Conservation (phyloP, 176 grass and related monocot species). For the Poa pratensis region DNA sequence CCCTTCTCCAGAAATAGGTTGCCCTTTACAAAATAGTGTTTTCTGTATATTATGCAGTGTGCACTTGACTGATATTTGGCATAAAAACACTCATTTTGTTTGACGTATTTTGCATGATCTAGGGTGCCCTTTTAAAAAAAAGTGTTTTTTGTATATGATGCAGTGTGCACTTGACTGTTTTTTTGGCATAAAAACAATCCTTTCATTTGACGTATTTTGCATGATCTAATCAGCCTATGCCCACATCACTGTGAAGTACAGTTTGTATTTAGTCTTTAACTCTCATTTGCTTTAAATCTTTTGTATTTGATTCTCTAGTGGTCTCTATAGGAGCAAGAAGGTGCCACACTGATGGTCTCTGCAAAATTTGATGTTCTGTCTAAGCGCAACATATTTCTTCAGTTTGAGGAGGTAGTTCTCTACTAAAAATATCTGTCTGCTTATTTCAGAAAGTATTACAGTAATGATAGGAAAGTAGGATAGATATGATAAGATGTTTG, state of each 20-base stretch:
- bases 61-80: neutral
- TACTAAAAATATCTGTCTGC: constrained; percentile 4
- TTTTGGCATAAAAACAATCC: neutral
- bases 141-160: constrained; percentile 3
- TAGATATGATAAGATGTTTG: constrained; percentile 4
- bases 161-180: neutral
- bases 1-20: neutral
- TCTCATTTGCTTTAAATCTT: constrained; percentile 41
- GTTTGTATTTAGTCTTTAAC: constrained; percentile 5
- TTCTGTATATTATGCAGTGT: neutral
- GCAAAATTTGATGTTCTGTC: constrained; percentile 87
- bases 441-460: constrained; percentile 7
- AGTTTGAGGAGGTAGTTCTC: constrained; percentile 85
- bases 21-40: neutral
- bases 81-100: neutral
- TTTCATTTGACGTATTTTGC: constrained; percentile 4
- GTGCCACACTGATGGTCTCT: constrained; percentile 91
- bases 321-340: constrained; percentile 84
- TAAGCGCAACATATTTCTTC: constrained; percentile 91
- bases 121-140: neutral
- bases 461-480: neutral
- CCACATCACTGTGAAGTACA: neutral
- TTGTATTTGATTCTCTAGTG: constrained; percentile 49
- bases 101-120: constrained; percentile 23
- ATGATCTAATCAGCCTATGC: neutral